A percentile compares a stretch with the other conserved stretches of the same genome.
phyloP scores from a whole-genome alignment of 495 filamentous ascomycete species.

The Lasiosphaeriaceae sp. region DNA sequence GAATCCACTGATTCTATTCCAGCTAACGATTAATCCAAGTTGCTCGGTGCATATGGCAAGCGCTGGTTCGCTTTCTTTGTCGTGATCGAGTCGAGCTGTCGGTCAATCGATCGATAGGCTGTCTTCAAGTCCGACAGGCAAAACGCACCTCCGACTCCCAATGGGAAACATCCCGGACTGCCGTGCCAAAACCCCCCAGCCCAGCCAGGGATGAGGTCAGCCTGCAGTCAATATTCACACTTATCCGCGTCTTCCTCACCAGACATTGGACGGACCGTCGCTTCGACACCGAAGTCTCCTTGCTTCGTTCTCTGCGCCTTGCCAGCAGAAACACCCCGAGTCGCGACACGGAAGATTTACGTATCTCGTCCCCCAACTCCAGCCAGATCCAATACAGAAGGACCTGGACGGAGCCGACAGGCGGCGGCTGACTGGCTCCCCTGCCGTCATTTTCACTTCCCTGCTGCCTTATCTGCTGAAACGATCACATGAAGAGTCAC shows the following conservation, averaged over 20 bases:
- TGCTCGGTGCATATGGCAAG: too few species aligned
- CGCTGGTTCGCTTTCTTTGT: not conserved
- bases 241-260: conserved; percentile 3
- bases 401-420: not conserved
- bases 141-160: not conserved
- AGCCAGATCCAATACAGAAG: not conserved
- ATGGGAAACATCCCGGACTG: conserved; percentile 1
- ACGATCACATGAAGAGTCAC: conserved; percentile 17
- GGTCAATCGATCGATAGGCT: not conserved
- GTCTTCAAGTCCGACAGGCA: not conserved
- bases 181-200: not conserved
- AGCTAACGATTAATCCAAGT: too few species aligned
- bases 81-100: not conserved
- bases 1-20: too few species aligned
- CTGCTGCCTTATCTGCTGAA: conserved; percentile 3
- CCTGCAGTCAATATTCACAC: conserved; percentile 12
- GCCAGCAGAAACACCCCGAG: not conserved
- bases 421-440: not conserved
- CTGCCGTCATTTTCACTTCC: not conserved
- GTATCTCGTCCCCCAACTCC: too few species aligned
- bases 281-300: not conserved
- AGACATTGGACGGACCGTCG: not conserved
- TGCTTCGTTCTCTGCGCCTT: not conserved
- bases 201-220: conserved; percentile 18
- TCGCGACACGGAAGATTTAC: too few species aligned